phyloP scores from a whole-genome alignment of 2,329 filamentous ascomycete genomes.

The Ceratocystis cacaofunesta region DNA sequence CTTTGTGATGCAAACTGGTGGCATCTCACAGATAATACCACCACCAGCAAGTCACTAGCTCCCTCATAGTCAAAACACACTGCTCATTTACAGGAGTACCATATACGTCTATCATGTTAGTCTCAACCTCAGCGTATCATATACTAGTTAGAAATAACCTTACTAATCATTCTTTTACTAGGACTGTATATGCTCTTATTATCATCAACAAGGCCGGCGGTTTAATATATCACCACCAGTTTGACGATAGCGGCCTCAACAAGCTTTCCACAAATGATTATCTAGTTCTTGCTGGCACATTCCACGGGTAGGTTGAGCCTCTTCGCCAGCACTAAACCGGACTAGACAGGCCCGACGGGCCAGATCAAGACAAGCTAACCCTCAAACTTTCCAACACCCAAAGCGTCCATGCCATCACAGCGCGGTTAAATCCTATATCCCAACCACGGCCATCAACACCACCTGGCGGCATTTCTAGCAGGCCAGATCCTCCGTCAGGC shows the following conservation, averaged over 20 bases:
- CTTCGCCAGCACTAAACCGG: not conserved
- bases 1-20: not conserved
- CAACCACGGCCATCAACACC: conserved; percentile 20
- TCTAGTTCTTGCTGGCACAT: conserved; percentile 89
- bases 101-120: not conserved
- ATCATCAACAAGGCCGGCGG: conserved; percentile 98
- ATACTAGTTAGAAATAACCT: not conserved
- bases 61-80: not conserved
- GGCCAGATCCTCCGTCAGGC: conserved; percentile 55
- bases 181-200: conserved; percentile 89
- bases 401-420: conserved; percentile 55
- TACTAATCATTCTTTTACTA: conserved; percentile 25
- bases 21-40: not conserved
- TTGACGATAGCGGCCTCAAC: conserved; percentile 69
- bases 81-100: not conserved
- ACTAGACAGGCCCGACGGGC: not conserved
- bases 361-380: conserved; percentile 13
- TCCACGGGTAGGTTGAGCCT: conserved; percentile 57
- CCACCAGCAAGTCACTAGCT: not conserved
- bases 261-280: conserved; percentile 92
- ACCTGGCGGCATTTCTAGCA: conserved; percentile 26
- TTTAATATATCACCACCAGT: conserved; percentile 89
- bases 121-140: not conserved
- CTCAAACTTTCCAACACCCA: not conserved
- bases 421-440: conserved; percentile 42